Evolutionary conservation across 371 early-diverging fungal genomes (phyloP).

Genomic region (Paraphysoderma sedebokerense): DNA sequence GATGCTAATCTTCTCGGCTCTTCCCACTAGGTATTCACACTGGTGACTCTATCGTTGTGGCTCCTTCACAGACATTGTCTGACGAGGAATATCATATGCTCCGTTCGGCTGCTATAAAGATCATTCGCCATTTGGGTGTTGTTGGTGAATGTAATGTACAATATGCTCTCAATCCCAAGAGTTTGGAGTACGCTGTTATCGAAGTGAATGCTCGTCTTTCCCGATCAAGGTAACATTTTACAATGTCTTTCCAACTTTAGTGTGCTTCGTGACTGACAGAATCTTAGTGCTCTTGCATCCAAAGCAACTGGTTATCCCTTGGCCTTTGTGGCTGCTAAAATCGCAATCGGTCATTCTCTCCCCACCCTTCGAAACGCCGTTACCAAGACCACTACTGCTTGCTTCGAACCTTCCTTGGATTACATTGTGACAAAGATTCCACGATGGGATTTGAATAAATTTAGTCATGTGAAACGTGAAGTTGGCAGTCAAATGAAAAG

Average conservation of each 20-base stretch:
- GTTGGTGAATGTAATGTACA: constrained; percentile 95
- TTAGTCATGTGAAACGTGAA: constrained; percentile 62
- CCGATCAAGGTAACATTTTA: constrained; percentile 33
- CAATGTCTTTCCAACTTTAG: constrained; percentile 2
- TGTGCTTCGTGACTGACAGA: not conserved
- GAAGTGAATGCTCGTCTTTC: constrained; percentile 91
- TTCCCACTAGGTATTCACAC: constrained; percentile 73
- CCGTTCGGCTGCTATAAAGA: constrained; percentile 81
- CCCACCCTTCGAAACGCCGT: constrained; percentile 76
- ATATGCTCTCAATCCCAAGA: constrained; percentile 77
- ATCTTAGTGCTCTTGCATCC: constrained; percentile 59
- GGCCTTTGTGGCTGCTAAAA: constrained; percentile 89
- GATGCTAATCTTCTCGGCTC: no score
- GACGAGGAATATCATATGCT: constrained; percentile 91
- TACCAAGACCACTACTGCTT: constrained; percentile 78
- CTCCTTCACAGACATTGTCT: constrained; percentile 80
- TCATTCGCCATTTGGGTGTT: constrained; percentile 87
- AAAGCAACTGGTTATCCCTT: constrained; percentile 93
- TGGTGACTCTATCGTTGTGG: constrained; percentile 91
- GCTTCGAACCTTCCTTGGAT: constrained; percentile 89
- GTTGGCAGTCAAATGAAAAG: constrained; percentile 76
- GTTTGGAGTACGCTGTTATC: constrained; percentile 75
- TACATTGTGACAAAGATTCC: constrained; percentile 90
- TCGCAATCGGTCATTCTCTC: constrained; percentile 67
- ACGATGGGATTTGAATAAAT: constrained; percentile 88